These are phyloP conservation scores for Aspergillus sp. DNA, from an alignment of 2,329 filamentous ascomycete species.

Conservation along the genomic window DNA sequence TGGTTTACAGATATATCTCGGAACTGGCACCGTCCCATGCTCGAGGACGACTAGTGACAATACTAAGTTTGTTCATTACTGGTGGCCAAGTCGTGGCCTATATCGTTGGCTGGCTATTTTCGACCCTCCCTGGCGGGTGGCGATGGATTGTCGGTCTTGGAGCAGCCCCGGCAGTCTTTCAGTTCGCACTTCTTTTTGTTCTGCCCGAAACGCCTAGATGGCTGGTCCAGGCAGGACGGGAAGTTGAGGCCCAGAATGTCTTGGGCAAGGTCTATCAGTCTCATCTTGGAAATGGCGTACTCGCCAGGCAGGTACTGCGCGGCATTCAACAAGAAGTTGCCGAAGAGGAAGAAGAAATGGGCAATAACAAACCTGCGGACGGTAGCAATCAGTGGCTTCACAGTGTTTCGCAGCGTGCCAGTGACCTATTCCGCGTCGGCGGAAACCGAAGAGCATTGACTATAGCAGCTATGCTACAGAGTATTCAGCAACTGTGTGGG, in stretches of 20 bases:
- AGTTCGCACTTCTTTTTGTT: slow-evolving; percentile 57
- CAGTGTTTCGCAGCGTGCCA: slow-evolving; percentile 18
- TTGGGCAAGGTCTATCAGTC: slow-evolving; percentile 56
- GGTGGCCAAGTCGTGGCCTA: slow-evolving; percentile 85
- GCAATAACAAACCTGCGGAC: slow-evolving; percentile 12
- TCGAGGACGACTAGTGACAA: slow-evolving; percentile 71
- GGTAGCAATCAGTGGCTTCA: slow-evolving; percentile 17
- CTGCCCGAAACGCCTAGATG: slow-evolving; percentile 88
- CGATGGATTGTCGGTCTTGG: slow-evolving; percentile 87
- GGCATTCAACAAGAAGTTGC: slow-evolving; percentile 66
- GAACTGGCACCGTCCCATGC: slow-evolving; percentile 72
- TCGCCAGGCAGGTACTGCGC: slow-evolving; percentile 54
- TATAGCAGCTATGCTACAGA: slow-evolving; percentile 81
- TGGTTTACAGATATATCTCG: slow-evolving; percentile 58
- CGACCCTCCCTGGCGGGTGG: slow-evolving; percentile 60
- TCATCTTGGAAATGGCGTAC: slow-evolving; percentile 34
- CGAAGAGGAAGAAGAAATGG: slow-evolving; percentile 52
- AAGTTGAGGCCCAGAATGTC: slow-evolving; percentile 55
- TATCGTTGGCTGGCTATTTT: slow-evolving; percentile 68
- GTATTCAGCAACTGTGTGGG: slow-evolving; percentile 78
- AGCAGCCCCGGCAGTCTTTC: slow-evolving; percentile 64
- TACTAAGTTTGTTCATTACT: slow-evolving; percentile 76
- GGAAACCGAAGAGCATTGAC: slow-evolving; percentile 59
- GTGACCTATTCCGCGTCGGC: slow-evolving; percentile 34
- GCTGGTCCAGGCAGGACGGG: slow-evolving; percentile 62